Conservation (phyloP, 2,329 filamentous ascomycete genomes). For the Pseudogymnoascus sp. region DNA sequence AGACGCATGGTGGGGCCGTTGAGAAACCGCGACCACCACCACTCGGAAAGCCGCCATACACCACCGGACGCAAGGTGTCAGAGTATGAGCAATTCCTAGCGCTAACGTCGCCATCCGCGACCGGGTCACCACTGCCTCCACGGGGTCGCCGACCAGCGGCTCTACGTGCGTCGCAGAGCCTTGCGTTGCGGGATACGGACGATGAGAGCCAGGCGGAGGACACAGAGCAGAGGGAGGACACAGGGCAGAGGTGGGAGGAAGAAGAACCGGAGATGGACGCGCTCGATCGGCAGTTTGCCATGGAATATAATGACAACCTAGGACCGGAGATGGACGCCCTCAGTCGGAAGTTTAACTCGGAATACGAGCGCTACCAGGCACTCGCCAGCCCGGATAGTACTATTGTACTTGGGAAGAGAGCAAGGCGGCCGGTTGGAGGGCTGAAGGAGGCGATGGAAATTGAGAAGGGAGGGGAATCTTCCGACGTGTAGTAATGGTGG, state of each 20-base stretch:
- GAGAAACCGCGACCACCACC: not conserved
- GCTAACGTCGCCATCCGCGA: slow-evolving; percentile 5
- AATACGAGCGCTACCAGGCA: slow-evolving; percentile 29
- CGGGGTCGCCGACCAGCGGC: slow-evolving; percentile 15
- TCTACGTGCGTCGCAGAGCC: slow-evolving; percentile 5
- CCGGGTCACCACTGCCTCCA: slow-evolving; percentile 9
- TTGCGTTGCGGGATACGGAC: slow-evolving; percentile 11
- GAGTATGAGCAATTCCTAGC: slow-evolving; percentile 14
- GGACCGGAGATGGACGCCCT: slow-evolving; percentile 16
- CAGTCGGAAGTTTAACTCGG: slow-evolving; percentile 18
- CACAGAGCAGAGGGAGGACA: slow-evolving; percentile 17
- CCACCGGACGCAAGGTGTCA: slow-evolving; percentile 12
- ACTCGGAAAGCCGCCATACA: not conserved
- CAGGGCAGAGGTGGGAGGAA: slow-evolving; percentile 21
- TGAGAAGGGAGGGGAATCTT: not conserved
- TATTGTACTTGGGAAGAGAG: slow-evolving; percentile 24
- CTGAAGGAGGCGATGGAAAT: slow-evolving; percentile 11
- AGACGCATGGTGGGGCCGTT: not conserved
- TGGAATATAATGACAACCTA: too few species aligned
- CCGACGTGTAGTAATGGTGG: not conserved
- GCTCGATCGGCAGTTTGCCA: slow-evolving; percentile 18
- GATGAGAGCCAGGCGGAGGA: slow-evolving; percentile 15
- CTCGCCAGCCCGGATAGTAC: slow-evolving; percentile 23
- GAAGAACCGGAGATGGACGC: slow-evolving; percentile 16
- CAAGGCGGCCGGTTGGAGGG: slow-evolving; percentile 17